Evolutionary conservation across 441 rosid species (phyloP).

Genomic region (Theobroma grandiflorum): DNA sequence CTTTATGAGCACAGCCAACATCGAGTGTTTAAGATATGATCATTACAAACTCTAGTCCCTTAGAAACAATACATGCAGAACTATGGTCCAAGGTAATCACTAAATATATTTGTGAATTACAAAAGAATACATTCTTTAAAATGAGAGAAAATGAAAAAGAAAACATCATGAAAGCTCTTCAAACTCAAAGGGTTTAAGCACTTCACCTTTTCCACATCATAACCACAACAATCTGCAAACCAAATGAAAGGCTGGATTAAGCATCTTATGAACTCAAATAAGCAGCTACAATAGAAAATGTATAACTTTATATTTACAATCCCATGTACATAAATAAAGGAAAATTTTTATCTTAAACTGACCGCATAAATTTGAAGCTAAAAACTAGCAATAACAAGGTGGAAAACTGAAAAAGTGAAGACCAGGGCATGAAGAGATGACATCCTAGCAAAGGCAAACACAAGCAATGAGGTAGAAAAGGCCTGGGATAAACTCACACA

Average conservation of each 20-base stretch:
- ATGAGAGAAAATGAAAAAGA: slow-evolving; percentile 23
- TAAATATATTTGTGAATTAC: neutral
- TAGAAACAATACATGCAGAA: neutral
- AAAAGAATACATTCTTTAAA: slow-evolving; percentile 22
- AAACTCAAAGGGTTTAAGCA: slow-evolving; percentile 27
- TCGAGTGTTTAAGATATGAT: neutral
- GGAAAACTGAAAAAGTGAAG: slow-evolving; percentile 13
- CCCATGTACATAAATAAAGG: neutral
- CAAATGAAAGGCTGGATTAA: slow-evolving; percentile 6
- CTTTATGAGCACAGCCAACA: neutral
- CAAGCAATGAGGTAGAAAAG: neutral
- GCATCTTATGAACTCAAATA: slow-evolving; percentile 11
- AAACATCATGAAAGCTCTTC: neutral
- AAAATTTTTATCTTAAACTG: neutral
- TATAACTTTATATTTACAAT: neutral
- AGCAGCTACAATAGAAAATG: neutral
- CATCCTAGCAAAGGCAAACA: neutral
- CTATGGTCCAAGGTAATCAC: neutral
- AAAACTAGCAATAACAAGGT: neutral
- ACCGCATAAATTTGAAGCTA: neutral
- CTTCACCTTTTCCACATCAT: slow-evolving; percentile 54
- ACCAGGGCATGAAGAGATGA: neutral
- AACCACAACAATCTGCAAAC: slow-evolving; percentile 54
- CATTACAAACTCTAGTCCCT: neutral
- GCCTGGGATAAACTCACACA: slow-evolving; percentile 11